phyloP scores from a whole-genome alignment of 1,284 basidiomycete species.

The Erythrobasidium hasegawianum region DNA sequence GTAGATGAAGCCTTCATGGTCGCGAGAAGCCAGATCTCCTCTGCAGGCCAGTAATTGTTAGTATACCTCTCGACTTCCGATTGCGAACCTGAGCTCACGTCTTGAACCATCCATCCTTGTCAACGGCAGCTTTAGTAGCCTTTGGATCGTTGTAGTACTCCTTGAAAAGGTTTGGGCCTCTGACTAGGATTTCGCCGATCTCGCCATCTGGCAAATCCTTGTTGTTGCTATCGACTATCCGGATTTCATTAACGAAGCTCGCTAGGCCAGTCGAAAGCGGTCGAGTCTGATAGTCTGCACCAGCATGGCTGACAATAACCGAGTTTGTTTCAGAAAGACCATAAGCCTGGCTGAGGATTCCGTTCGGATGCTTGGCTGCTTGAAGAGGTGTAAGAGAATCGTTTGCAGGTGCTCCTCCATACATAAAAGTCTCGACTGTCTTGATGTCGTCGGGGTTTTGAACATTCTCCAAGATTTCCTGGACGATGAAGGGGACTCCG shows the following conservation, averaged over 20 bases:
- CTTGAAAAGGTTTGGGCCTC: conserved; percentile 59
- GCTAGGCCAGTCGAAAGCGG: conserved; percentile 41
- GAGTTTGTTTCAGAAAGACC: conserved; percentile 58
- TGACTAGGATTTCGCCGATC: conserved; percentile 48
- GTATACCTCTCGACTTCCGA: not conserved
- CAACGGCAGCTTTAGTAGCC: conserved; percentile 56
- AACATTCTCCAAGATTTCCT: conserved; percentile 56
- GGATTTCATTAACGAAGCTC: conserved; percentile 46
- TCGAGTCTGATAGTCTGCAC: conserved; percentile 55
- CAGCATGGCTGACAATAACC: conserved; percentile 52
- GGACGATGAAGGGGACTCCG: conserved; percentile 62
- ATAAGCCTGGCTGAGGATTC: conserved; percentile 56
- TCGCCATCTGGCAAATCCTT: conserved; percentile 26
- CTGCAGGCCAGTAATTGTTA: conserved; percentile 45
- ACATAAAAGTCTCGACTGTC: conserved; percentile 52
- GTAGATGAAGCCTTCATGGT: conserved; percentile 63
- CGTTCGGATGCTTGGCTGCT: conserved; percentile 35
- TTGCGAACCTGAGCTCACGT: conserved; percentile 33
- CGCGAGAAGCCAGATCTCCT: conserved; percentile 60
- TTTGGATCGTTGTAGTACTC: conserved; percentile 59
- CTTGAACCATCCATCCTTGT: conserved; percentile 48
- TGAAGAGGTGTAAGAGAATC: conserved; percentile 40
- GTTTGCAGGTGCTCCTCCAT: conserved; percentile 52
- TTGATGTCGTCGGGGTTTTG: conserved; percentile 34
- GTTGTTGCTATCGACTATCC: conserved; percentile 36